A percentile compares a stretch with the other conserved stretches of the same genome.
Conservation (phyloP, 2,329 filamentous ascomycete species). For the Aspergillus pseudotamarii region DNA sequence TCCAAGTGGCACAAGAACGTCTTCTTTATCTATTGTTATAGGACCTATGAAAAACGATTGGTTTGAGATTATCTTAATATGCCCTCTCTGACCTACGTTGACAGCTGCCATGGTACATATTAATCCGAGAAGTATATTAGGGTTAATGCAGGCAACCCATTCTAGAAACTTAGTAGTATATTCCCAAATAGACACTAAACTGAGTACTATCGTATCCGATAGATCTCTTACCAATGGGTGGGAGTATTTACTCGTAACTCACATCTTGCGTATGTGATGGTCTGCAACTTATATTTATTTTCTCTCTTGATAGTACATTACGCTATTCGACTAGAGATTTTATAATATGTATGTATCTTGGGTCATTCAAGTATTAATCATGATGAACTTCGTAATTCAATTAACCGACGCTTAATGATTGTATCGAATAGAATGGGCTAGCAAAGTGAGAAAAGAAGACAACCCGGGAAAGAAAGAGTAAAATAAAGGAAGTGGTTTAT, state of each 20-base stretch:
- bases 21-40: background rate
- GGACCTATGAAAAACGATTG: background rate
- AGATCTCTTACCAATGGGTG: background rate
- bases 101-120: background rate
- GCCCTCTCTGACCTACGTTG: background rate
- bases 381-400: slow-evolving; percentile 2
- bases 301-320: background rate
- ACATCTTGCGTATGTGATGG: background rate
- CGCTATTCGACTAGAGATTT: background rate
- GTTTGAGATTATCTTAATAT: too few species aligned
- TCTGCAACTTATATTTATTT: background rate
- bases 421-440: slow-evolving; percentile 4
- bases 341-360: background rate
- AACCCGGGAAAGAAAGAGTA: slow-evolving; percentile 6
- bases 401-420: slow-evolving; percentile 2
- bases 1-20: background rate
- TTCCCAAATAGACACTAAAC: background rate
- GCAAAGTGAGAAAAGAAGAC: background rate
- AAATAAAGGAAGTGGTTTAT: slow-evolving; percentile 19
- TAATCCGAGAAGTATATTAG: background rate
- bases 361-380: background rate
- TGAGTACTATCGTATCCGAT: background rate
- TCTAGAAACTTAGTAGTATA: background rate
- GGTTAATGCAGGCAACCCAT: background rate
- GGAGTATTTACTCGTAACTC: background rate